Evolutionary conservation across 169 alveolate genomes (phyloP).

Genomic region (Eimeria brunetti): DNA sequence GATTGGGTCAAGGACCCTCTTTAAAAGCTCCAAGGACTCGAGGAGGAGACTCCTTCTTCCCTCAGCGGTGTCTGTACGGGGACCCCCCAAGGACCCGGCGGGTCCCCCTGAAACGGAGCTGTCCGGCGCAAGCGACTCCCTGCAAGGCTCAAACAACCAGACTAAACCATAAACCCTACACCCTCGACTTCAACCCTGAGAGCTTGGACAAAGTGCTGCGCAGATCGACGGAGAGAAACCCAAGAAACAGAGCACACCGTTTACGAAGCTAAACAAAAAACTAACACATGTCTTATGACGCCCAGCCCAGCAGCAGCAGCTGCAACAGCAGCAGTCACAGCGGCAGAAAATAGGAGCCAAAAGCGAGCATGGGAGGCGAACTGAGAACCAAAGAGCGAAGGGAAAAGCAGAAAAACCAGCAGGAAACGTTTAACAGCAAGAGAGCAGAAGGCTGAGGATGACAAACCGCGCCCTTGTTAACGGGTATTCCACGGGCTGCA

Average conservation of each 20-base stretch:
- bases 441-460: not conserved
- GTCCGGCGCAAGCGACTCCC: conserved; percentile 24
- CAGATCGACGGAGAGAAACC: not conserved
- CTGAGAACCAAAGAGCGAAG: not conserved
- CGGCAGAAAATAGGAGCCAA: not conserved
- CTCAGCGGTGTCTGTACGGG: conserved; percentile 24
- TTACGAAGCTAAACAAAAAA: not conserved
- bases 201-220: not conserved
- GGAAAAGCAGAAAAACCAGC: not conserved
- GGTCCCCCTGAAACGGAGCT: not conserved
- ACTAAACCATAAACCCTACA: not conserved
- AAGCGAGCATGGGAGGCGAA: not conserved
- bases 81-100: not conserved
- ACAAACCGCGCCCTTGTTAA: not conserved
- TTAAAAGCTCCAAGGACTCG: conserved; percentile 5
- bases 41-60: conserved; percentile 24
- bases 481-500: not conserved
- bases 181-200: not conserved
- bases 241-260: not conserved
- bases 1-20: not conserved
- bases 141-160: not conserved
- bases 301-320: not conserved
- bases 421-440: not conserved
- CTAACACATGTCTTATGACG: no score
- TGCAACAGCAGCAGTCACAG: not conserved